Evolutionary conservation across 2,329 filamentous ascomycete genomes (phyloP), one percentile per base, ranked within the genome.

Genomic region (Pseudogymnoascus sp.): DNA sequence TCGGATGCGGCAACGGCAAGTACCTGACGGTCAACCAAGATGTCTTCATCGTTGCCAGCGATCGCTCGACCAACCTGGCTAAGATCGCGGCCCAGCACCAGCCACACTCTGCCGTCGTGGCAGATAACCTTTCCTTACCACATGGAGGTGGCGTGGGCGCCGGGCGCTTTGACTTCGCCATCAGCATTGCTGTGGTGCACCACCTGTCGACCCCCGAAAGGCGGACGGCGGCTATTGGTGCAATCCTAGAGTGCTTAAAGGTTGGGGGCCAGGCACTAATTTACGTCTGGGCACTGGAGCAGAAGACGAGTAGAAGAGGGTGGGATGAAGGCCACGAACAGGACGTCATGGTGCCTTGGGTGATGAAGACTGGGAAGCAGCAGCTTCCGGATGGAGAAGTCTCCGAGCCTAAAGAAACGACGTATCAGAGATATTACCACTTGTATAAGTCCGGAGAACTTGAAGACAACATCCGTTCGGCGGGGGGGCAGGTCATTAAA

Each of bases 1-100:
- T 97, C 61, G 94, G 94, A 63, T 97, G 94, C 75, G 94, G 94
- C 63, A 99, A 99, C 76, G 94, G 94, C 67, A 97, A 97, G 79
- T 97, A 97, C 73, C 79, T 97, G 63, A 78, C 82, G 63, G 88
- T 96, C 62, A 95, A 95, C 75, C 81, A 80, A 20, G 76, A 84
- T 68, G 76, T 96, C 57, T 92, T 89, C 76, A 87, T 97, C 60
- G 73, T 97, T 63, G 93, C 86, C 62, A 93, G 88, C 61, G 94
- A 97, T 77, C 84, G 91, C 78, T 95, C 85, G 68, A 79, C 78
- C 22, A 76, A 79, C 61, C 79, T 86, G 35, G 77, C 81, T 57
- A 72, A 74, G 36, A 78, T 86, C 60, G 81, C 83, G 60, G 72
- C 75, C 3, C 70, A 71, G 61, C 71, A 74, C 36, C 65, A 71